Evolutionary conservation across 257 asterid genomes (phyloP).

Genomic region (Nicotiana undulata): DNA sequence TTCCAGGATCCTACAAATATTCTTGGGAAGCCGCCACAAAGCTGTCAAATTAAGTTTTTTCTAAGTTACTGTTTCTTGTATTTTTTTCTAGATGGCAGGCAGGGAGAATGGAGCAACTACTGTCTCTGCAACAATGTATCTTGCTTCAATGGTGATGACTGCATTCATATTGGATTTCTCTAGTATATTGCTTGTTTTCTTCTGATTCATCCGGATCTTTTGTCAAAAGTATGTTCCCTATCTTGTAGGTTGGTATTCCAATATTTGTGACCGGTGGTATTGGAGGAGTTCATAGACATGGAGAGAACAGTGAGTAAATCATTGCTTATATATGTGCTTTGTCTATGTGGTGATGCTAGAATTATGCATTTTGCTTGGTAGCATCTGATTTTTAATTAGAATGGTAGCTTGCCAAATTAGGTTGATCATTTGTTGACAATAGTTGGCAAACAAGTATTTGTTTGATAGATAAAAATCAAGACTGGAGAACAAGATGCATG

Average conservation of each 20-base stretch:
- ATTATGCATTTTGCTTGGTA: background rate
- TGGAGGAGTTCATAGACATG: slow-evolving; percentile 96
- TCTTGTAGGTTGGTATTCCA: slow-evolving; percentile 71
- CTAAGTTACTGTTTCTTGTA: background rate
- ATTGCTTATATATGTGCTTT: background rate
- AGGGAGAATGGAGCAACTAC: slow-evolving; percentile 92
- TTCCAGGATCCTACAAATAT: background rate
- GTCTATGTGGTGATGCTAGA: background rate
- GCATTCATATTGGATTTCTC: background rate
- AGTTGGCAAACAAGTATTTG: background rate
- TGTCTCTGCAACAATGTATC: slow-evolving; percentile 92
- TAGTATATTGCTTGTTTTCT: background rate
- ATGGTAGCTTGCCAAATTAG: background rate
- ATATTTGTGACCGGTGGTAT: slow-evolving; percentile 94
- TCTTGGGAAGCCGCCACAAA: background rate
- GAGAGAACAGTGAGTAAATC: slow-evolving; percentile 65
- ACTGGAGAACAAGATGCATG: background rate
- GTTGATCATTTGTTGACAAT: background rate
- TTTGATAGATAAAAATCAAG: background rate
- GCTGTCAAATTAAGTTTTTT: background rate
- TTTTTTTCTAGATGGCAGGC: slow-evolving; percentile 58
- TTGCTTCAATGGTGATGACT: slow-evolving; percentile 70
- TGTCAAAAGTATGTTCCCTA: background rate
- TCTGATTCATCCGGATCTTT: background rate
- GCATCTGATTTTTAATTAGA: background rate